These are phyloP conservation scores for Teunomyces gatunensis DNA, from an alignment of 805 yeast genomes.

Conservation along the genomic window DNA sequence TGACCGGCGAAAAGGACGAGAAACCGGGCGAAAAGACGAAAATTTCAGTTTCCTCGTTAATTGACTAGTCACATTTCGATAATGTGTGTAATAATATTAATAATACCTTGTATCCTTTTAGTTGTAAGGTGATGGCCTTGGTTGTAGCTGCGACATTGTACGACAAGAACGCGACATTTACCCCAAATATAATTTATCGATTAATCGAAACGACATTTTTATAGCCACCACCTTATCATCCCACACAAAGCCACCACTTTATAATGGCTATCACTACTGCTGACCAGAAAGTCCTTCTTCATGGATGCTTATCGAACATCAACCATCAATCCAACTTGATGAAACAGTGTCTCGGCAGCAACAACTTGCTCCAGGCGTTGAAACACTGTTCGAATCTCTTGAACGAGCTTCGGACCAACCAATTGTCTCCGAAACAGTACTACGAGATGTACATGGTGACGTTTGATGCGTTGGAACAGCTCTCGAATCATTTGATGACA, in stretches of 20 bases:
- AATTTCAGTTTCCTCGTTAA: conserved; percentile 33
- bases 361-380: conserved; percentile 77
- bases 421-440: conserved; percentile 83
- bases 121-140: neutral
- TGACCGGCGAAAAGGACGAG: conserved; percentile 2
- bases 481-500: conserved; percentile 63
- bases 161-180: neutral
- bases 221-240: neutral
- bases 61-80: conserved; percentile 19
- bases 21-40: conserved; percentile 17
- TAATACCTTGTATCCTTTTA: neutral
- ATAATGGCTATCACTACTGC: neutral
- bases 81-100: conserved; percentile 4
- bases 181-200: too few species aligned
- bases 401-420: conserved; percentile 74
- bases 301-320: conserved; percentile 41
- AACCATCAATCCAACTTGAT: conserved; percentile 70
- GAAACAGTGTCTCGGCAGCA: conserved; percentile 69
- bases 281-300: conserved; percentile 12
- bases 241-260: too few species aligned
- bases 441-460: conserved; percentile 85
- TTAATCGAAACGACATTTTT: neutral
- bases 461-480: conserved; percentile 73
- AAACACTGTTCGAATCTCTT: conserved; percentile 83
- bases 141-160: neutral